A percentile compares a stretch with the other conserved stretches of the same genome.
Conservation (phyloP, 345 rosid species). For the Erucastrum elatum region DNA sequence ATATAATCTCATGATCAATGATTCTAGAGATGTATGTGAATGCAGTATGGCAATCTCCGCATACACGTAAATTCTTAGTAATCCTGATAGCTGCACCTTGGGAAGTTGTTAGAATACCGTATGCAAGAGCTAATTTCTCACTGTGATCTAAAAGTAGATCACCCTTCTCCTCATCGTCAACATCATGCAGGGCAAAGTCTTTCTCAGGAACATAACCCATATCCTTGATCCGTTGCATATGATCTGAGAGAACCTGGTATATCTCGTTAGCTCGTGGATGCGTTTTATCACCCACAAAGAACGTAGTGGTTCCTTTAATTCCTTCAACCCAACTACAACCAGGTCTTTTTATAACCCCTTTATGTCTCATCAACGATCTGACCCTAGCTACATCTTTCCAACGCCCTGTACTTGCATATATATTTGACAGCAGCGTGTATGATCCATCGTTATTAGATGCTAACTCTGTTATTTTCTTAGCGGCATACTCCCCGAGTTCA, state of each 20-base stretch:
- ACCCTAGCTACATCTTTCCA: conserved; percentile 86
- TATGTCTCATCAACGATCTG: conserved; percentile 65
- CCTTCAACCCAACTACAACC: conserved; percentile 94
- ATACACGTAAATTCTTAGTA: conserved; percentile 74
- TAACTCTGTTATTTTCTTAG: conserved; percentile 46
- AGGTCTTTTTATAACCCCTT: conserved; percentile 73
- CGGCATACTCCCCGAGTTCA: conserved; percentile 80
- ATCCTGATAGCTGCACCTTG: conserved; percentile 65
- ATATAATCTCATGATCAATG: conserved; percentile 65
- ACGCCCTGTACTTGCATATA: conserved; percentile 74
- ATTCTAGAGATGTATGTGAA: conserved; percentile 65
- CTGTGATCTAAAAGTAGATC: conserved; percentile 75
- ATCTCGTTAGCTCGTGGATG: conserved; percentile 58
- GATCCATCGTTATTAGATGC: conserved; percentile 72
- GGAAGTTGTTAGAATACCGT: conserved; percentile 59
- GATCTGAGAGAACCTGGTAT: conserved; percentile 52
- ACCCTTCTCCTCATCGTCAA: conserved; percentile 87
- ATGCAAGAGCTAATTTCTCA: conserved; percentile 88
- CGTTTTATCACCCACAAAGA: conserved; percentile 71
- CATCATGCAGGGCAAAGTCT: conserved; percentile 83
- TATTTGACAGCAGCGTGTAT: conserved; percentile 72
- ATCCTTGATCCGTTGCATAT: conserved; percentile 64
- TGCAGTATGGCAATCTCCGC: conserved; percentile 87
- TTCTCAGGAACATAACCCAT: conserved; percentile 81
- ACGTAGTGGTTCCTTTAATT: conserved; percentile 66